phyloP scores from a whole-genome alignment of 352 stramenopile species.

The Pythium brassicae region DNA sequence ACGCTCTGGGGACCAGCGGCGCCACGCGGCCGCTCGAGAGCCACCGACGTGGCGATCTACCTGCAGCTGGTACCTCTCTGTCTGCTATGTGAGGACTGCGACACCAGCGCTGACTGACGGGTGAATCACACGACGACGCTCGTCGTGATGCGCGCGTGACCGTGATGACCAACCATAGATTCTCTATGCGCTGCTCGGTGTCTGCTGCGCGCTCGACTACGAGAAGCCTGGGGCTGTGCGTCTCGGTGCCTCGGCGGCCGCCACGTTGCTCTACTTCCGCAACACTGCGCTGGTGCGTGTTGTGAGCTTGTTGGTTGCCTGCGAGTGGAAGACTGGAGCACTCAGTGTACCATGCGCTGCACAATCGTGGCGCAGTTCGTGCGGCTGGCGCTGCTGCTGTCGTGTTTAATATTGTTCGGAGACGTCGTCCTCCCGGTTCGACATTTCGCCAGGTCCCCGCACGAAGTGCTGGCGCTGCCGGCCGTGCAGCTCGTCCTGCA shows the following conservation, averaged over 20 bases:
- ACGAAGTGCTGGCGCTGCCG: conserved; percentile 8
- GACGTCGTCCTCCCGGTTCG: conserved; percentile 45
- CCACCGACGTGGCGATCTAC: conserved; percentile 37
- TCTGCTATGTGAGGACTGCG: neutral
- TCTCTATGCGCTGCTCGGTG: conserved; percentile 26
- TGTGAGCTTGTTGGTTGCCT: neutral
- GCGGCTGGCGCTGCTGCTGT: conserved; percentile 51
- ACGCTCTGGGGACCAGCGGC: conserved; percentile 51
- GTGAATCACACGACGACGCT: neutral
- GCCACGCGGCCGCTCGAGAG: conserved; percentile 34
- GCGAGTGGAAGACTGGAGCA: no score
- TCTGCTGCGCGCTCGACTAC: conserved; percentile 38
- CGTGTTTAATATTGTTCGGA: conserved; percentile 46
- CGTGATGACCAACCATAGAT: conserved; percentile 1
- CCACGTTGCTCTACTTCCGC: conserved; percentile 58
- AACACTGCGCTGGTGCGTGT: conserved; percentile 43
- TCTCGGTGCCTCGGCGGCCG: conserved; percentile 21
- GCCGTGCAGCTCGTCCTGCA: conserved; percentile 26
- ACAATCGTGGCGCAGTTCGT: conserved; percentile 64
- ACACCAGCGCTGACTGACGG: neutral
- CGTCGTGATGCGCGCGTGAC: no score
- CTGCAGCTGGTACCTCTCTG: conserved; percentile 33
- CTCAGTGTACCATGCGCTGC: neutral
- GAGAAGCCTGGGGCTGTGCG: conserved; percentile 51
- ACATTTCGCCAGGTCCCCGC: conserved; percentile 11